Evolutionary conservation across 2,329 filamentous ascomycete genomes (phyloP), one percentile per base, ranked within the genome.

Genomic region (Colletotrichum aenigma): DNA sequence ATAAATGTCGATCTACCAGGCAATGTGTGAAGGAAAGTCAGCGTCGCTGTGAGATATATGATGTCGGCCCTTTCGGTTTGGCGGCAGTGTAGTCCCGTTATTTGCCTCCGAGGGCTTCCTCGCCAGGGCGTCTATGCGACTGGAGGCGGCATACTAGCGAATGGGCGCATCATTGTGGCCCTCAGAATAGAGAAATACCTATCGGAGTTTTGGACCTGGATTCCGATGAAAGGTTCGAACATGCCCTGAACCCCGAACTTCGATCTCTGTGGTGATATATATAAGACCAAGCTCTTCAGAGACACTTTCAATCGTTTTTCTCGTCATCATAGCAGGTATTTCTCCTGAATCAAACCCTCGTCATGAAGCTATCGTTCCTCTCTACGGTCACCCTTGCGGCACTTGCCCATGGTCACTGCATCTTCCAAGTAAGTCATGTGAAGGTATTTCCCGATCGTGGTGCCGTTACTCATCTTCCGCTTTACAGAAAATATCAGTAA

Each of bases 401-500:
- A 16, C 3, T 76, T 10, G 62, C 30, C 8, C 65, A 58, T 12
- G 68, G 68, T 8, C 75, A 77, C 15, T 70, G 67, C 48, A 77
- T 77, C 18, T 77, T 77, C 24, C 75, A 77, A 26, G 75, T 72
- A 28, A 7, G n/a, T 24, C 30, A n/a, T 7, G 10, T 7, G 7
- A n/a, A 43, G 36, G 36, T 28, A 43, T 4, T 10, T 5, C 10
- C 8, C 7, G 18, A 9, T 56, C 13, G 4, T 28, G 15, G 16
- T 18, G 0, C 15, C 16, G 21, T 28, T 28, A 34, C 58, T 18
- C 18, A 64, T 7, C 26, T 7, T 60, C 12, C 4, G 30, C 64
- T 8, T 12, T 2, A 48, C 16, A 69, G 68, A 71, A 76, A 67
- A 64, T 79, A 8, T 76, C 66, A 7, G 75, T 78, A 9, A 71